Evolutionary conservation across 1,139 yeast species (phyloP), one percentile per base, ranked within the genome.

Genomic region (Blastobotrys ciferrii): DNA sequence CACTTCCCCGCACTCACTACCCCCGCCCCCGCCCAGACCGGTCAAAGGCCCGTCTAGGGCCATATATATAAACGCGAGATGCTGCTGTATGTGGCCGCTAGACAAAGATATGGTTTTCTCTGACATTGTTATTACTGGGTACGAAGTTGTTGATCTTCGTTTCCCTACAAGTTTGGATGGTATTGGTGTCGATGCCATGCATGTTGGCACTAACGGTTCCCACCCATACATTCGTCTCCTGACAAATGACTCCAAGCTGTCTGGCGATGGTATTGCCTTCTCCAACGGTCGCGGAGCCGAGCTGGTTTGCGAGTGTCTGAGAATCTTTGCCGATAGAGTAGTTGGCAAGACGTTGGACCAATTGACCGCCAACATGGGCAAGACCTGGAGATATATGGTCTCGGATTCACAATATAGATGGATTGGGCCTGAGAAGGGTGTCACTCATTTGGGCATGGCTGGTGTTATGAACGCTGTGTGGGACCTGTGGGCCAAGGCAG

Each of bases 381-480:
- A 53, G 9, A 67, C 71, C 7, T 67, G 70, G 70, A 55, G 71
- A 42, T 63, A 66, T 47, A 56, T 67, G 53, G 69, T 67, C 15
- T 55, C 63, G 1, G 70, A 67, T 49, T 58, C 64, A 12, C 71
- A 67, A 51, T 61, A 63, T 46, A 60, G 71, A 37, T 67, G 71
- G 71, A 49, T 67, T 35, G 70, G 70, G 2, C 71, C 71, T 30
- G 71, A 67, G 47, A 65, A 67, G 51, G 63, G 69, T n/a, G 60
- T 65, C 13, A 61, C 64, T n/a, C 70, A 67, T 49, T 59, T 67
- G 43, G 66, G 61, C 6, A 49, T 59, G 32, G 65, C 61, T 5
- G 61, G 63, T 6, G 56, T 59, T 3, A 58, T 67, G 38, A 67
- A 67, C 47, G 71, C 62, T 0, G 43, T 67, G n/a, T 67, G 70